phyloP scores from a whole-genome alignment of 805 yeast species.

The Torulaspora franciscae region DNA sequence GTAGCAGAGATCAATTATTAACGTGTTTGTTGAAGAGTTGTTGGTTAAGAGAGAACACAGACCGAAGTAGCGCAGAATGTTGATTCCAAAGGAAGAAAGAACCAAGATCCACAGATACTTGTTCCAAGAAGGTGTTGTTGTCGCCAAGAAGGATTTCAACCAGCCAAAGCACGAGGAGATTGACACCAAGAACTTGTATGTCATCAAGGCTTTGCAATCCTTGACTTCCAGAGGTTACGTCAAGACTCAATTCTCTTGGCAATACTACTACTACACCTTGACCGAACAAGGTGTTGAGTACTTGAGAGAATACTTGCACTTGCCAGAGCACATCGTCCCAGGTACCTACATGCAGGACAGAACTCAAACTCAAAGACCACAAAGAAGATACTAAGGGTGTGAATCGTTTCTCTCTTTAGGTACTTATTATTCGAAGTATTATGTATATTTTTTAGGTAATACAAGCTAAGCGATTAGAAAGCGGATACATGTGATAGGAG shows the following conservation, averaged over 20 bases:
- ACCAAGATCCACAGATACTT: conserved; percentile 98
- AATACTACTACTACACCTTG: conserved; percentile 99
- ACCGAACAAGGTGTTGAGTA: conserved; percentile 99
- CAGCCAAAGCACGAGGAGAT: conserved; percentile 97
- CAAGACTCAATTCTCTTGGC: conserved; percentile 99
- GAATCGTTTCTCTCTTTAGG: conserved; percentile 6
- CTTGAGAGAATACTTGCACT: conserved; percentile 96
- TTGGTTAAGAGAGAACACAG: conserved; percentile 19
- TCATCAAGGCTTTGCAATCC: conserved; percentile 98
- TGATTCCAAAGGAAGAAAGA: conserved; percentile 99
- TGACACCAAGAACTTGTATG: conserved; percentile 96
- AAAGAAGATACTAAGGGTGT: conserved; percentile 36
- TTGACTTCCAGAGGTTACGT: conserved; percentile 98
- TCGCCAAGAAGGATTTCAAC: conserved; percentile 98
- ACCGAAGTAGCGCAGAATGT: conserved; percentile 55
- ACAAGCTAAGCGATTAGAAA: conserved; percentile 16
- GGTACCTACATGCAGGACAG: conserved; percentile 94
- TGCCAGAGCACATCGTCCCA: conserved; percentile 98
- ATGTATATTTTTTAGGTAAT: conserved; percentile 17
- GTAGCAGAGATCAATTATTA: not conserved
- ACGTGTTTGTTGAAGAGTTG: not conserved
- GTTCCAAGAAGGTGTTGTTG: conserved; percentile 99
- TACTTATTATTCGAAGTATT: conserved; percentile 12
- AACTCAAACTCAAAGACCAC: conserved; percentile 69
- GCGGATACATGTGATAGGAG: not conserved